Evolutionary conservation across 2,329 filamentous ascomycete genomes (phyloP).

Genomic region (Cucurbitaria berberidis): DNA sequence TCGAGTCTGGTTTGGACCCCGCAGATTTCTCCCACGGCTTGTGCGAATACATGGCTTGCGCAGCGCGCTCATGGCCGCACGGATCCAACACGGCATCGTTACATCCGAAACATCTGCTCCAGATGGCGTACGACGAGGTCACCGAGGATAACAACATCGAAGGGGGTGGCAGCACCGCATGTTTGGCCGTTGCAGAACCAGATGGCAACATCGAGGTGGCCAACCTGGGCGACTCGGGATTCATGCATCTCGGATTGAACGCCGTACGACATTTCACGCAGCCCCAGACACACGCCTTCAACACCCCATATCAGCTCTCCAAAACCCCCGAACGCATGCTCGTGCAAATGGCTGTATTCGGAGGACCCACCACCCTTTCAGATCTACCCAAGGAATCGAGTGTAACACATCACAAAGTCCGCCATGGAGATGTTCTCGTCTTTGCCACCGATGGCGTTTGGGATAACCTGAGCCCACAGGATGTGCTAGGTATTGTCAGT

Average conservation of each 20-base stretch:
- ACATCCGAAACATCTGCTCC: slow-evolving; percentile 74
- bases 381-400: slow-evolving; percentile 86
- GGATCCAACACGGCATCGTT: slow-evolving; percentile 51
- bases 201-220: slow-evolving; percentile 83
- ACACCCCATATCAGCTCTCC: slow-evolving; percentile 93
- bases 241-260: slow-evolving; percentile 83
- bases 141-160: slow-evolving; percentile 73
- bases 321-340: slow-evolving; percentile 82
- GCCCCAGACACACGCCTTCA: slow-evolving; percentile 95
- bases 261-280: slow-evolving; percentile 82
- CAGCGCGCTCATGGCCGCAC: slow-evolving; percentile 65
- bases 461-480: slow-evolving; percentile 92
- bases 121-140: slow-evolving; percentile 82
- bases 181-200: slow-evolving; percentile 76
- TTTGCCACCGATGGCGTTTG: slow-evolving; percentile 95
- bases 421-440: slow-evolving; percentile 91
- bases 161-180: slow-evolving; percentile 91
- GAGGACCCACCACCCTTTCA: slow-evolving; percentile 69
- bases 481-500: slow-evolving; percentile 81
- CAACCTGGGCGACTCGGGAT: slow-evolving; percentile 95
- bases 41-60: slow-evolving; percentile 89
- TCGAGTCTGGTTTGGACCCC: slow-evolving; percentile 88
- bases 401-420: slow-evolving; percentile 75
- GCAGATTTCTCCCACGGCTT: slow-evolving; percentile 94
- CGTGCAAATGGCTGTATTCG: slow-evolving; percentile 81